Base-by-base conservation (phyloP, 2,329 filamentous ascomycete genomes). In the Penicillium oxalicum region DNA sequence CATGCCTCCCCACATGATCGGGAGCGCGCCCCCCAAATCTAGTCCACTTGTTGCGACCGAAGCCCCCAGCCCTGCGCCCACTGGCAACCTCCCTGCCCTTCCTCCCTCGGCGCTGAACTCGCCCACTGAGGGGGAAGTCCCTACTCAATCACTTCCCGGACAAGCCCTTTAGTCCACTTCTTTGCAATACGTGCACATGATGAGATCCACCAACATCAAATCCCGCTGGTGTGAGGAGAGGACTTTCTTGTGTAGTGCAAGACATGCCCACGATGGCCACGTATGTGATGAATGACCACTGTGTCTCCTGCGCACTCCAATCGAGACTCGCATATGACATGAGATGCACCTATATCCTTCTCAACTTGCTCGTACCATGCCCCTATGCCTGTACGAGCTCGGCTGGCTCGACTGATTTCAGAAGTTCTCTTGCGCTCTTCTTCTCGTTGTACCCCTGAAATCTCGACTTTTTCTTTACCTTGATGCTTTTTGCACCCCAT, bases 131-230 rank as follows among this genome's bases (percentile, higher is more conserved):
- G 52, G 71, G 28, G 68, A 74, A 26, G 70, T 80, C 50, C 72
- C 67, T 56, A 74, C 78, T 47, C 82, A 82, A 63, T 77, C 79
- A 26, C 74, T 82, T 36, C 77, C 78, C 5, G 77, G 77, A 33
- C 77, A 80, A 63, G 41, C 49, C 38, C 39, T 44, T 34, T 57
- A 55, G 26, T 18, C 24, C n/a, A 24, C n/a, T 24, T 38, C 9
- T 32, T 28, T n/a, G 7, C n/a, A 24, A 37, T 18, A 44, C 11
- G 35, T 28, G 35, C 33, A 12, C 32, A n/a, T 28, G 41, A 44
- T 13, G 11, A 9, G 28, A 48, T 48, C 37, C 44, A 32, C 42
- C 40, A 18, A 51, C 54, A 45, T 48, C 41, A 38, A 8, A 24
- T 9, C 35, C 52, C 51, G 50, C 51, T 59, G 52, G 51, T 32